Conservation (phyloP, 768 basidiomycete genomes). For the Lyophyllum shimeji region DNA sequence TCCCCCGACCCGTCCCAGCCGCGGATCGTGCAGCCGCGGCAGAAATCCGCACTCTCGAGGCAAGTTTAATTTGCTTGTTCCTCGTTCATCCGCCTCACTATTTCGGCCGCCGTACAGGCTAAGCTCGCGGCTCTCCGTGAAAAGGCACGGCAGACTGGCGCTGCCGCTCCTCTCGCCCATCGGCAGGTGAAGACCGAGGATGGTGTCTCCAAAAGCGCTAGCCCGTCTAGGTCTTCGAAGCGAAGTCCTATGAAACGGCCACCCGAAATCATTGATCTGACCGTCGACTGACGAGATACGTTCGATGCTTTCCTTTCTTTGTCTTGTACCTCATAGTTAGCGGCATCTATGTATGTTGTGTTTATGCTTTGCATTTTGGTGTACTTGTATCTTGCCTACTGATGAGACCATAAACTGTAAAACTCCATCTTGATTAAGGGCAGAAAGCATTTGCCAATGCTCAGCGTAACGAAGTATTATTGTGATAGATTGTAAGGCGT, state of each 20-base stretch:
- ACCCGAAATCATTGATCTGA: slow-evolving; percentile 6
- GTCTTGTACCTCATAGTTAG: background rate
- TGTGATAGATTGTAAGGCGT: background rate
- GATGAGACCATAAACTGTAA: background rate
- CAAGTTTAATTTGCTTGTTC: background rate
- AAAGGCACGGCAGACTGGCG: background rate
- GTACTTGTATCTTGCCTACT: background rate
- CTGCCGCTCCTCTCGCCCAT: background rate
- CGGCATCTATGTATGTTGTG: background rate
- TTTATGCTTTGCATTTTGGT: background rate
- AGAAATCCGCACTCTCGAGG: slow-evolving; percentile 8
- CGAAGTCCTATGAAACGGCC: background rate
- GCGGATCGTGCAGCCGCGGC: background rate
- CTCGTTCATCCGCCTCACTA: background rate
- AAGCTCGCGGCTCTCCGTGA: background rate
- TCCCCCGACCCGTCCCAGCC: slow-evolving; percentile 6
- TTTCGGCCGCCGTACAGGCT: background rate
- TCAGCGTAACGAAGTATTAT: background rate
- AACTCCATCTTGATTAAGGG: background rate
- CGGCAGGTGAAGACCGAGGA: slow-evolving; percentile 2
- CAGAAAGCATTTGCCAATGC: background rate
- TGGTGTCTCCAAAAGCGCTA: background rate
- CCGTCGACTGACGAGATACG: background rate
- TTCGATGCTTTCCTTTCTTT: background rate
- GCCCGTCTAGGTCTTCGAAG: background rate